These are phyloP conservation scores for Leccinellum rugosiceps DNA, from an alignment of 768 basidiomycete species.

Conservation along the genomic window DNA sequence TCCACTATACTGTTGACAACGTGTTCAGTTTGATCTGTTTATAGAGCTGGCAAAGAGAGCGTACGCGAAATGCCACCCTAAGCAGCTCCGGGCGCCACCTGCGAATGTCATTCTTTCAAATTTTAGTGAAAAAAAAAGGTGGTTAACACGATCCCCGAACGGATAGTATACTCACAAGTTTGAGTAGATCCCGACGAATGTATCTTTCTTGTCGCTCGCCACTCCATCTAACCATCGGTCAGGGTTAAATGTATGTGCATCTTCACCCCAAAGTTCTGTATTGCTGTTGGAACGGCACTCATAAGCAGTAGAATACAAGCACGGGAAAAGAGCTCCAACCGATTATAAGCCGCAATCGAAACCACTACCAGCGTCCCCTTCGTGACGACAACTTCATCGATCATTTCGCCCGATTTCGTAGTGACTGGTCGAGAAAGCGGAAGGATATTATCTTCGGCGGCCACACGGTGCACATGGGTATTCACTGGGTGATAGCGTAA, in stretches of 20 bases:
- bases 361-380: constrained; percentile 43
- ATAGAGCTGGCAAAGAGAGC: neutral
- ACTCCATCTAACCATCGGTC: constrained; percentile 25
- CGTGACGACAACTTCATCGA: constrained; percentile 44
- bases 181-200: constrained; percentile 28
- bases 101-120: constrained; percentile 15
- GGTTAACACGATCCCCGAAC: neutral
- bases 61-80: constrained; percentile 12
- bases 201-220: constrained; percentile 14
- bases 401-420: constrained; percentile 41
- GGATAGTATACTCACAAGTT: constrained; percentile 21
- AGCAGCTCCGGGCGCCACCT: constrained; percentile 22
- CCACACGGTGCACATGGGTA: constrained; percentile 47
- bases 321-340: constrained; percentile 29
- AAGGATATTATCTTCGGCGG: constrained; percentile 51
- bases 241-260: constrained; percentile 32
- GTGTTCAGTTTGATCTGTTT: neutral
- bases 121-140: neutral
- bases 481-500: constrained; percentile 48
- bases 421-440: constrained; percentile 54
- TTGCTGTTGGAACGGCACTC: constrained; percentile 11
- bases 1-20: neutral
- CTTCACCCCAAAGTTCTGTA: constrained; percentile 31
- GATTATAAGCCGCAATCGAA: constrained; percentile 55
- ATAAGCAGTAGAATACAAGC: neutral